These are phyloP conservation scores for Taphrina deformans DNA, from an alignment of 1,139 yeast species.

Conservation along the genomic window DNA sequence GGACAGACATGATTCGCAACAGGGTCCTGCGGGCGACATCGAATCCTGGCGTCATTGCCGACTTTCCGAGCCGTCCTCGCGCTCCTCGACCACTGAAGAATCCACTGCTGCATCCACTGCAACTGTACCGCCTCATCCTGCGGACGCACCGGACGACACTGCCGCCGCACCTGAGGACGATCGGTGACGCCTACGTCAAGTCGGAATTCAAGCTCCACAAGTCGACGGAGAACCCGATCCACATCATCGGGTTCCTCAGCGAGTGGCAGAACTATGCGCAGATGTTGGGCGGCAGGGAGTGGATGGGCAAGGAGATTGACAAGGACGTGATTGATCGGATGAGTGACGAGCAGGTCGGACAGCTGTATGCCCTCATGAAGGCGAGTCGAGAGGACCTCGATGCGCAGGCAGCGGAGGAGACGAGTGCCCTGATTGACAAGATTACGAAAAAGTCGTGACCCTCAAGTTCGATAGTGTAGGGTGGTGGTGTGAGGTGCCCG, in stretches of 20 bases:
- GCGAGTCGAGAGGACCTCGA: conserved; percentile 22
- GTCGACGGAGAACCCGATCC: conserved; percentile 79
- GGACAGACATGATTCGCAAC: not conserved
- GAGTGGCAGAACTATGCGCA: conserved; percentile 72
- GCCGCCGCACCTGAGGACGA: conserved; percentile 66
- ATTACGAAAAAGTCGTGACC: conserved; percentile 17
- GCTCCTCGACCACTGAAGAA: conserved; percentile 31
- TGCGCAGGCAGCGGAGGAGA: conserved; percentile 20
- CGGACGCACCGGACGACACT: conserved; percentile 68
- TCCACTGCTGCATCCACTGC: conserved; percentile 69
- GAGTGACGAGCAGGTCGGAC: conserved; percentile 32
- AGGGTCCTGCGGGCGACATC: conserved; percentile 5
- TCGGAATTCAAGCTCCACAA: conserved; percentile 88
- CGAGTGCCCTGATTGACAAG: conserved; percentile 26
- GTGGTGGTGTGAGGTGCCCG: not conserved
- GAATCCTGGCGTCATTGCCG: conserved; percentile 6
- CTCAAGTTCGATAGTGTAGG: not conserved
- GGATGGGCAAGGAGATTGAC: conserved; percentile 29
- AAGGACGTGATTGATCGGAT: conserved; percentile 29
- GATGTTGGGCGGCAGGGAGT: conserved; percentile 13
- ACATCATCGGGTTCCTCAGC: conserved; percentile 86
- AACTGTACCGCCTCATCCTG: conserved; percentile 70
- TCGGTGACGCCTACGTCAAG: conserved; percentile 89
- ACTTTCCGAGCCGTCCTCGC: conserved; percentile 23
- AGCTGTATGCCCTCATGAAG: conserved; percentile 30